These are phyloP conservation scores for Daldinia decipiens DNA, from an alignment of 495 filamentous ascomycete species.

Conservation along the genomic window DNA sequence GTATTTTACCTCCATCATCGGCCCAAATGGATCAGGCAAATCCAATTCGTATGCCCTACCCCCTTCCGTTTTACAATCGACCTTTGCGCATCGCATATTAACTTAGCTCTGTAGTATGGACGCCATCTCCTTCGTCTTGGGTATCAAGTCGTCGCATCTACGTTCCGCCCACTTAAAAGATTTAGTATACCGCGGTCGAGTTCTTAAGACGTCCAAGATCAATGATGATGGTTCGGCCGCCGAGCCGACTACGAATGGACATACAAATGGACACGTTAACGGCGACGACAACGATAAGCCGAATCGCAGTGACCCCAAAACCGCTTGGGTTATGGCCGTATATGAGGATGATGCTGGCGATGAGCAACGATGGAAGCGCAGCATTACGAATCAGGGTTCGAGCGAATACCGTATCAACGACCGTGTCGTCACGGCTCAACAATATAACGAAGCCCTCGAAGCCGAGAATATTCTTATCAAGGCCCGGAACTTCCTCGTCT, in stretches of 20 bases:
- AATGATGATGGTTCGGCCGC: conserved; percentile 83
- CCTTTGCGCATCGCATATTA: conserved; percentile 10
- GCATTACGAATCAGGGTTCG: conserved; percentile 84
- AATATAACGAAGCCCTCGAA: conserved; percentile 95
- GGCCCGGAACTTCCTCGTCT: conserved; percentile 96
- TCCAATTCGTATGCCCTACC: conserved; percentile 87
- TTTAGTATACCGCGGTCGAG: conserved; percentile 94
- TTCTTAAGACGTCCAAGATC: conserved; percentile 89
- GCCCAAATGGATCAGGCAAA: conserved; percentile 98
- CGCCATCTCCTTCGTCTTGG: conserved; percentile 98
- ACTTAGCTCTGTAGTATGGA: conserved; percentile 78
- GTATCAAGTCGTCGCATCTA: conserved; percentile 96
- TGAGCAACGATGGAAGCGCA: conserved; percentile 93
- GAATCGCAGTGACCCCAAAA: conserved; percentile 77
- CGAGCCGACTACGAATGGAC: conserved; percentile 64
- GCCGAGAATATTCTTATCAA: conserved; percentile 97
- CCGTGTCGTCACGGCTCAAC: conserved; percentile 82
- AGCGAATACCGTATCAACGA: conserved; percentile 99
- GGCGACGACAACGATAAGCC: conserved; percentile 67
- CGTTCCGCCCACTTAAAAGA: conserved; percentile 95
- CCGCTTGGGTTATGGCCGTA: conserved; percentile 98
- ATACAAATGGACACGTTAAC: conserved; percentile 62
- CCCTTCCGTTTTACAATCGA: background rate
- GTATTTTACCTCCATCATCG: conserved; percentile 99
- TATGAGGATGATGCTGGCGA: conserved; percentile 98